Evolutionary conservation across 768 basidiomycete genomes (phyloP).

Genomic region (Sporobolomyces phaffii): DNA sequence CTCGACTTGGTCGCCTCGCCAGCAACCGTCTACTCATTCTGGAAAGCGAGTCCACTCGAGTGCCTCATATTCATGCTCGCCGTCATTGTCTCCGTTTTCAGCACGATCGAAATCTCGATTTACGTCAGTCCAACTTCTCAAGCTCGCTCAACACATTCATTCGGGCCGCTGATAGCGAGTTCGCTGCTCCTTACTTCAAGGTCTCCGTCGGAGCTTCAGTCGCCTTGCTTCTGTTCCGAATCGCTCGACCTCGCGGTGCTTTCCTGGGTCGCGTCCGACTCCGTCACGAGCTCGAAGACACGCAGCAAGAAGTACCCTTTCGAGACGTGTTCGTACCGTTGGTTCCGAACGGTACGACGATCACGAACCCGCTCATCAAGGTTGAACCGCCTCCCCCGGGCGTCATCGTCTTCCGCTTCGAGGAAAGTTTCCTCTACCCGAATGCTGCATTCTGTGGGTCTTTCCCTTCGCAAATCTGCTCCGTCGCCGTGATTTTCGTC

Average conservation of each 20-base stretch:
- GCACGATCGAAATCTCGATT: slow-evolving; percentile 68
- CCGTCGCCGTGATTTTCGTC: neutral
- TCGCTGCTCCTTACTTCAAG: too few relatives aligned
- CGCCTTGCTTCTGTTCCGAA: slow-evolving; percentile 71
- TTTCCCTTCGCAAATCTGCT: too few relatives aligned
- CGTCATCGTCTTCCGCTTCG: slow-evolving; percentile 70
- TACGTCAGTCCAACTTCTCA: slow-evolving; percentile 41
- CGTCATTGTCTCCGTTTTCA: slow-evolving; percentile 68
- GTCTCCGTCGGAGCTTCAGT: slow-evolving; percentile 68
- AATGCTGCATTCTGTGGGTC: slow-evolving; percentile 44
- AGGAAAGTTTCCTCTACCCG: slow-evolving; percentile 51
- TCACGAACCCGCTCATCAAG: slow-evolving; percentile 64
- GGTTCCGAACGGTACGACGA: slow-evolving; percentile 44
- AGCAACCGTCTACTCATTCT: slow-evolving; percentile 72
- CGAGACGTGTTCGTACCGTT: slow-evolving; percentile 85
- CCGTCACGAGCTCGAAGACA: slow-evolving; percentile 42
- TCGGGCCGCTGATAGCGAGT: too few relatives aligned
- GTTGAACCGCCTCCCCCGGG: slow-evolving; percentile 76
- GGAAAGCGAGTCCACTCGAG: slow-evolving; percentile 89
- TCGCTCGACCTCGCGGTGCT: slow-evolving; percentile 79
- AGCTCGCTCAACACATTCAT: too few relatives aligned
- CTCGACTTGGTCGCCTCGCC: slow-evolving; percentile 72
- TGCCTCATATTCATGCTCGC: slow-evolving; percentile 42
- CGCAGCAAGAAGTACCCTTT: slow-evolving; percentile 31
- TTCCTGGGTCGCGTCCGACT: slow-evolving; percentile 84